phyloP scores from a whole-genome alignment of 441 rosid species.

The Cnidoscolus chayamansa region DNA sequence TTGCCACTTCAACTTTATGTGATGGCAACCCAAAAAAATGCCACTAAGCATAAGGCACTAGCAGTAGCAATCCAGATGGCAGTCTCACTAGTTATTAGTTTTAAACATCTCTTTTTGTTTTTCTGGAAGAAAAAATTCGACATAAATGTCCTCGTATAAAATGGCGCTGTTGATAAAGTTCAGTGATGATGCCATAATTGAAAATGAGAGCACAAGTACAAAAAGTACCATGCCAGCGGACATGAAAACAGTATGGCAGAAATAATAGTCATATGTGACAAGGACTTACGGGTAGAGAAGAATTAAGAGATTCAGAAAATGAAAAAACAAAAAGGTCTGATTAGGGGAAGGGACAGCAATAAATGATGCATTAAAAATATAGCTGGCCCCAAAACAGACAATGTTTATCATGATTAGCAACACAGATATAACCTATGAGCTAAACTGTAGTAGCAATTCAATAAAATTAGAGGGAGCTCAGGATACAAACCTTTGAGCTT shows the following conservation, averaged over 20 bases:
- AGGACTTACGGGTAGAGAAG: not conserved
- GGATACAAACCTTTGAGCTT: constrained; percentile 67
- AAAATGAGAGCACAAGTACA: not conserved
- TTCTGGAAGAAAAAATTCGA: not conserved
- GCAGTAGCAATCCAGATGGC: not conserved
- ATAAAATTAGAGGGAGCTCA: not conserved
- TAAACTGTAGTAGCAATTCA: not conserved
- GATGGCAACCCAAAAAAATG: not conserved
- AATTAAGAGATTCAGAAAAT: not conserved
- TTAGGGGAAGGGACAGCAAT: not conserved
- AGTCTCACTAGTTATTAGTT: not conserved
- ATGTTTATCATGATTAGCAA: not conserved
- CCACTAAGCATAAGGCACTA: not conserved
- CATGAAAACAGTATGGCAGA: not conserved
- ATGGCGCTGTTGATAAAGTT: not conserved
- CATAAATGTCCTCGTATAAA: not conserved
- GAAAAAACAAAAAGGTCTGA: too few species aligned
- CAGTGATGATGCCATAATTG: not conserved
- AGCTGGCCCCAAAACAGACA: not conserved
- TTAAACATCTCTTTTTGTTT: not conserved
- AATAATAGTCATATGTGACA: not conserved
- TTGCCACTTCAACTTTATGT: not conserved
- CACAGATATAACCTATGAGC: not conserved
- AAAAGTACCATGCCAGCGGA: not conserved
- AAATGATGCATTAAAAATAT: not conserved